phyloP scores from a whole-genome alignment of 768 basidiomycete species.

The Holtermannia corniformis region DNA sequence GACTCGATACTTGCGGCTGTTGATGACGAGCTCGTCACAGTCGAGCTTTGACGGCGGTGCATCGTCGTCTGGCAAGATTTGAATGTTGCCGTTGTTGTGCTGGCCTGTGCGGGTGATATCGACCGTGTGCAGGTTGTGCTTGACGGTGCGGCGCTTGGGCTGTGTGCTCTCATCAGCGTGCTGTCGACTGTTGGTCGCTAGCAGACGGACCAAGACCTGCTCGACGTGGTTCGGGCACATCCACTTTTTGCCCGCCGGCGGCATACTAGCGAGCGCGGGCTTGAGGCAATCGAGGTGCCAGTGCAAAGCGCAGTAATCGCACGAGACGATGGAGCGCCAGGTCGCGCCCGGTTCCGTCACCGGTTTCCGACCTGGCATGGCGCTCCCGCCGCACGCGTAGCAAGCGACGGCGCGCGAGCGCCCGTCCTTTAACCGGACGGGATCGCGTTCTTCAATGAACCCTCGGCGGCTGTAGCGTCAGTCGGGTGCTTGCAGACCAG shows the following conservation, averaged over 20 bases:
- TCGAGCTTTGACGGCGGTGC: slow-evolving; percentile 12
- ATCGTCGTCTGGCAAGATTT: slow-evolving; percentile 63
- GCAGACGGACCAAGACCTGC: slow-evolving; percentile 58
- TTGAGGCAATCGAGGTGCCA: slow-evolving; percentile 97
- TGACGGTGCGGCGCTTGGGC: slow-evolving; percentile 74
- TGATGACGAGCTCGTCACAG: slow-evolving; percentile 37
- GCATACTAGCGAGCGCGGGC: slow-evolving; percentile 78
- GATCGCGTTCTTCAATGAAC: slow-evolving; percentile 82
- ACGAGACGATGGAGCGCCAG: slow-evolving; percentile 62
- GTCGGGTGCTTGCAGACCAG: not conserved
- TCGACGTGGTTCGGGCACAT: slow-evolving; percentile 99
- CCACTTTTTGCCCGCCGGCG: slow-evolving; percentile 83
- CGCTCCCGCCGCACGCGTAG: slow-evolving; percentile 77
- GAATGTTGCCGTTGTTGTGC: slow-evolving; percentile 86
- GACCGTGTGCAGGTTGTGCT: slow-evolving; percentile 55
- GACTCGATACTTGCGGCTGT: slow-evolving; percentile 75
- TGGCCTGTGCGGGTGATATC: slow-evolving; percentile 64
- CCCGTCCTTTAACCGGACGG: slow-evolving; percentile 72
- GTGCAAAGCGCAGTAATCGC: slow-evolving; percentile 87
- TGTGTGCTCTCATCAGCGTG: slow-evolving; percentile 38
- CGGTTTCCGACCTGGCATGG: slow-evolving; percentile 48
- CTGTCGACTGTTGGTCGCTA: slow-evolving; percentile 1
- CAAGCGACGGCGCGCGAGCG: slow-evolving; percentile 78
- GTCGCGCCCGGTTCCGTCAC: slow-evolving; percentile 29
- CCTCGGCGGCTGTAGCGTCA: slow-evolving; percentile 60